These are phyloP conservation scores for Chlamydomonas asymmetrica DNA, from an alignment of 139 green algal genomes.

Conservation along the genomic window DNA sequence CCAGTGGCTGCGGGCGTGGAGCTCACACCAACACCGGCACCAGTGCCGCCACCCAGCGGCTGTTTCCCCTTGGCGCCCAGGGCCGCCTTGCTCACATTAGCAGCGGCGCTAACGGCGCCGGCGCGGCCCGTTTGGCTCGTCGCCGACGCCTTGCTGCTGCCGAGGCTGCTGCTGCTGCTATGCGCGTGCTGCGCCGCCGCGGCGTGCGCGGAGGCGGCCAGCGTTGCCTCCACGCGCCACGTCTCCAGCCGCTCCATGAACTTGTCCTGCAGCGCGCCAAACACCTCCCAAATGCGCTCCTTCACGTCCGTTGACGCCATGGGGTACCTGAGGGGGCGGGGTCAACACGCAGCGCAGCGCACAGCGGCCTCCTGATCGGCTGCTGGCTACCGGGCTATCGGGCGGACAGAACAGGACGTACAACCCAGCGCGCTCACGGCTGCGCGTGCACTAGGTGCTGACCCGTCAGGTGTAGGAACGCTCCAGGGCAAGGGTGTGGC, in stretches of 20 bases:
- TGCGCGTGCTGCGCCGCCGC: neutral
- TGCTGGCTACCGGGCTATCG: too few relatives aligned
- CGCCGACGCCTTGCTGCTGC: neutral
- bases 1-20: too few relatives aligned
- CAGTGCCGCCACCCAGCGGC: neutral
- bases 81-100: too few relatives aligned
- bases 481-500: too few relatives aligned
- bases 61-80: neutral
- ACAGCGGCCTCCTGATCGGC: too few relatives aligned
- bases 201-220: neutral
- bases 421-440: too few relatives aligned
- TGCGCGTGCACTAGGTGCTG: too few relatives aligned
- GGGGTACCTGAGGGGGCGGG: constrained; percentile 3
- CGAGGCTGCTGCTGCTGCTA: neutral
- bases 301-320: constrained; percentile 22
- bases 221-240: constrained; percentile 16
- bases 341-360: too few relatives aligned
- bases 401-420: too few relatives aligned
- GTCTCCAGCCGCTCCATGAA: constrained; percentile 12
- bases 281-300: constrained; percentile 20
- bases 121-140: neutral
- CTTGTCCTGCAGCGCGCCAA: constrained; percentile 16
- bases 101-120: too few relatives aligned
- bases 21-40: neutral
- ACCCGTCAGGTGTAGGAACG: too few relatives aligned